phyloP scores from a whole-genome alignment of 2,329 filamentous ascomycete species.

The Septoria linicola region DNA sequence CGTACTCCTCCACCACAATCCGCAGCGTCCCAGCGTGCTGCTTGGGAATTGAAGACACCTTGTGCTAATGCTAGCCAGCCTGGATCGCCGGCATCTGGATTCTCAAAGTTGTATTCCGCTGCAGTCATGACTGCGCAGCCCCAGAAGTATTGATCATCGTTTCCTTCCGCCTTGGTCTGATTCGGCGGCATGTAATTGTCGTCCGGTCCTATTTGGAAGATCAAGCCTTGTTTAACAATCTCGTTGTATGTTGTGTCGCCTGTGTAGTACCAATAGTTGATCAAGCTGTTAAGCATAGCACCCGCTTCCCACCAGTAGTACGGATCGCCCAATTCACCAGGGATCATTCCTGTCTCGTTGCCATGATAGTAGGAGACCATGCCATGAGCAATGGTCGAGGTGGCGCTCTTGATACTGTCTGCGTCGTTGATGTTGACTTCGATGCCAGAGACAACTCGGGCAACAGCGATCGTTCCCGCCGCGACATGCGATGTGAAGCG shows the following conservation, averaged over 20 bases:
- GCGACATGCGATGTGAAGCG: conserved; percentile 10
- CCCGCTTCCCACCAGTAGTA: conserved; percentile 72
- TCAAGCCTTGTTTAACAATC: conserved; percentile 56
- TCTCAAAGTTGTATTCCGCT: conserved; percentile 51
- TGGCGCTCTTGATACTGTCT: conserved; percentile 47
- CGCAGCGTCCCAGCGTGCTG: conserved; percentile 39
- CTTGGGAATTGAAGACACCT: conserved; percentile 43
- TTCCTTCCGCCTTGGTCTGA: conserved; percentile 44
- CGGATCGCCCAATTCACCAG: conserved; percentile 58
- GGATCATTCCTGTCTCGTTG: conserved; percentile 51
- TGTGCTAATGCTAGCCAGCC: conserved; percentile 48
- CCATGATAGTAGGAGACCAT: conserved; percentile 56
- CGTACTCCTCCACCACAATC: conserved; percentile 43
- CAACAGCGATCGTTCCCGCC: conserved; percentile 17
- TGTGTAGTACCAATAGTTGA: conserved; percentile 69
- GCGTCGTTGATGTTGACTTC: conserved; percentile 27
- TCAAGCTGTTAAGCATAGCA: conserved; percentile 61
- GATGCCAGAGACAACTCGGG: conserved; percentile 14
- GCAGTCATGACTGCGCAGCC: conserved; percentile 54
- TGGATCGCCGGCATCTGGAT: conserved; percentile 40
- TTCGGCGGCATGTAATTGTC: conserved; percentile 58
- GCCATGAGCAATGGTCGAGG: conserved; percentile 45
- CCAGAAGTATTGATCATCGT: conserved; percentile 60
- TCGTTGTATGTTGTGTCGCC: conserved; percentile 64
- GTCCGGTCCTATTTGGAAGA: conserved; percentile 60